Evolutionary conservation across 129 eudicot genomes (phyloP), one percentile per base, ranked within the genome.

Genomic region (Chrysanthemum lavandulifolium): DNA sequence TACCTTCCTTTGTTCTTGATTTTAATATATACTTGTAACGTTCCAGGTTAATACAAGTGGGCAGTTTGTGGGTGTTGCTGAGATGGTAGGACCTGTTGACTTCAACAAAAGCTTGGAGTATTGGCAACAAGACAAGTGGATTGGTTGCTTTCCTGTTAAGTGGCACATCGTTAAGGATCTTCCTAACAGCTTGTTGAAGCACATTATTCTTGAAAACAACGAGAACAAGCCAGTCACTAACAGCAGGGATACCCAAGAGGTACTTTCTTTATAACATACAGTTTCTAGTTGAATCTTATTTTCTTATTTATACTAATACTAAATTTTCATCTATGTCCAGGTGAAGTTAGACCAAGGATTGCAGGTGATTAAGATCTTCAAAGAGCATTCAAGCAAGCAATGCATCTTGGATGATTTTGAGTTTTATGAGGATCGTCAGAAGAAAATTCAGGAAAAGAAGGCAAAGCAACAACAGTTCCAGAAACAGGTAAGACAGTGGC

Each of bases 211-310:
- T 10, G 97, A 88, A 65, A 84, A 91, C 53, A 91, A 91, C 48
- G 96, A 88, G 70, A 86, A 88, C 82, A 88, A 91, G 65, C 96
- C 97, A 18, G 92, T 88, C 9, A 91, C 97, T 1, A 91, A 88
- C 47, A 91, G 97, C 79, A 86, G 96, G 80, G 97, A 91, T 78
- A 88, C 96, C 6, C 97, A 91, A 77, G 97, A 91, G 97, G 95
- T 91, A 68, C 6, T 6, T 40, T 40, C 9, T 40, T 40, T 40
- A 7, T 40, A 40, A 40, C 45, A 40, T 40, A 40, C 45, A 6
- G 45, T 40, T 40, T 40, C 45, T 6, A 40, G 45, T 6, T 40
- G 45, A 40, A 6, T 40, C 45, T 40, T 23, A 61, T 51, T 45
- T 13, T 31, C 11, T 71, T 69, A 1, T 6, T 47, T 55, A 0